Conservation (phyloP, 2,329 filamentous ascomycete species). For the Clarireedia paspali region DNA sequence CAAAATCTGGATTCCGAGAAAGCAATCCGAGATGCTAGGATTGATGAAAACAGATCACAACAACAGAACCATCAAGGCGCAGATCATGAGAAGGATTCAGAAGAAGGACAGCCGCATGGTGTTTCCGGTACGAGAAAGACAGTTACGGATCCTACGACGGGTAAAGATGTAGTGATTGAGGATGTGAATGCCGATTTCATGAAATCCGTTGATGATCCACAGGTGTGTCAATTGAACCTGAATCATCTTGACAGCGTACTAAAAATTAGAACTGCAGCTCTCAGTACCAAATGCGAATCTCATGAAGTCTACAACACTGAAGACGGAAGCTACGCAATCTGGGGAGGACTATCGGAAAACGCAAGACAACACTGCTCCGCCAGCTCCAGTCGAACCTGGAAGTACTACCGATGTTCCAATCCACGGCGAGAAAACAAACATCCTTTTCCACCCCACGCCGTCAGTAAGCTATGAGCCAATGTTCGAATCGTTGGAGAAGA, state of each 20-base stretch:
- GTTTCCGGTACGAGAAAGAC: conserved; percentile 41
- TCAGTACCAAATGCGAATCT: conserved; percentile 88
- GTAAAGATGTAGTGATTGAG: conserved; percentile 77
- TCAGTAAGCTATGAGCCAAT: conserved; percentile 85
- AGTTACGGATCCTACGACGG: conserved; percentile 85
- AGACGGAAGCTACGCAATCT: conserved; percentile 63
- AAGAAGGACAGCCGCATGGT: conserved; percentile 29
- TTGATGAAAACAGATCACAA: conserved; percentile 47
- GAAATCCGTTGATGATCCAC: conserved; percentile 63
- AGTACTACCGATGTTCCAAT: conserved; percentile 92
- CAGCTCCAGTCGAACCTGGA: conserved; percentile 74
- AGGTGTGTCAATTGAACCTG: conserved; percentile 39
- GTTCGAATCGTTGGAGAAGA: conserved; percentile 67
- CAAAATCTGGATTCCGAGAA: conserved; percentile 73
- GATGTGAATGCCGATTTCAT: conserved; percentile 67
- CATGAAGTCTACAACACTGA: conserved; percentile 62
- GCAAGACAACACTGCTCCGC: conserved; percentile 86
- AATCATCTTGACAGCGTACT: neutral
- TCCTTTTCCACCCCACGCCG: conserved; percentile 91
- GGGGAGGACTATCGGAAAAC: conserved; percentile 73
- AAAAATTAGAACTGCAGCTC: conserved; percentile 40
- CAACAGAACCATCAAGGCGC: conserved; percentile 15
- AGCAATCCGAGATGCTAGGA: conserved; percentile 60
- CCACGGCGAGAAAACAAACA: conserved; percentile 91
- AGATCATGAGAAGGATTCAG: conserved; percentile 31